Conservation (phyloP, 2,329 filamentous ascomycete species). For the Hawksworthiomyces lignivorus region DNA sequence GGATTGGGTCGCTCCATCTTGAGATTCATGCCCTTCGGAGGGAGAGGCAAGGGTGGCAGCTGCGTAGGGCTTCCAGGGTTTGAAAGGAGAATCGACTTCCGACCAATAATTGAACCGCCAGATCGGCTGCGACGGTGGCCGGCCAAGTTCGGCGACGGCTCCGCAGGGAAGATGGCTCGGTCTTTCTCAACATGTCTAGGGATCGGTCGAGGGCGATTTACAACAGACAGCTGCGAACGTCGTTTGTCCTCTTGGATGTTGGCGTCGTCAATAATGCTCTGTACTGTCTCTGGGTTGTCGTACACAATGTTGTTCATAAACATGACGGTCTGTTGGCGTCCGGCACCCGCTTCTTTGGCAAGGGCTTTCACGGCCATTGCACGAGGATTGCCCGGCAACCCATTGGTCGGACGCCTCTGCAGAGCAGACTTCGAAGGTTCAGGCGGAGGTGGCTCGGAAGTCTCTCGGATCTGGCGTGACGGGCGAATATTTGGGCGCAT, state of each 20-base stretch:
- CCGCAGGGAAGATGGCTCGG: slow-evolving; percentile 38
- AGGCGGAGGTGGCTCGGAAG: slow-evolving; percentile 23
- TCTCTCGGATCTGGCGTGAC: slow-evolving; percentile 21
- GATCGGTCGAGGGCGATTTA: slow-evolving; percentile 50
- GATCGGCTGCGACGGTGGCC: slow-evolving; percentile 44
- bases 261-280: slow-evolving; percentile 40
- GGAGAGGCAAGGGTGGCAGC: slow-evolving; percentile 48
- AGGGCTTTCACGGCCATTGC: slow-evolving; percentile 26
- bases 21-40: slow-evolving; percentile 34
- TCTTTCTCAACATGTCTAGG: slow-evolving; percentile 40
- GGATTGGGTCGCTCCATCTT: slow-evolving; percentile 1
- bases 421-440: slow-evolving; percentile 31
- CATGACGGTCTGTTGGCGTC: slow-evolving; percentile 42
- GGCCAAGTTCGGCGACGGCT: slow-evolving; percentile 28
- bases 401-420: slow-evolving; percentile 36
- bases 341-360: slow-evolving; percentile 19
- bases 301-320: slow-evolving; percentile 50
- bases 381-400: slow-evolving; percentile 41
- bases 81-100: slow-evolving; percentile 38
- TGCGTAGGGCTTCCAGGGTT: slow-evolving; percentile 38
- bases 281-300: slow-evolving; percentile 41
- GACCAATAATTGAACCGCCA: slow-evolving; percentile 34
- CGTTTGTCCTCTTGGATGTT: slow-evolving; percentile 19
- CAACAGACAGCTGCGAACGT: slow-evolving; percentile 30
- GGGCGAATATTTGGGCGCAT: slow-evolving; percentile 21